A percentile compares a stretch with the other conserved stretches of the same genome.
These are phyloP conservation scores for Phlebiopsis flavidoalba DNA, from an alignment of 768 basidiomycete species.

Conservation along the genomic window DNA sequence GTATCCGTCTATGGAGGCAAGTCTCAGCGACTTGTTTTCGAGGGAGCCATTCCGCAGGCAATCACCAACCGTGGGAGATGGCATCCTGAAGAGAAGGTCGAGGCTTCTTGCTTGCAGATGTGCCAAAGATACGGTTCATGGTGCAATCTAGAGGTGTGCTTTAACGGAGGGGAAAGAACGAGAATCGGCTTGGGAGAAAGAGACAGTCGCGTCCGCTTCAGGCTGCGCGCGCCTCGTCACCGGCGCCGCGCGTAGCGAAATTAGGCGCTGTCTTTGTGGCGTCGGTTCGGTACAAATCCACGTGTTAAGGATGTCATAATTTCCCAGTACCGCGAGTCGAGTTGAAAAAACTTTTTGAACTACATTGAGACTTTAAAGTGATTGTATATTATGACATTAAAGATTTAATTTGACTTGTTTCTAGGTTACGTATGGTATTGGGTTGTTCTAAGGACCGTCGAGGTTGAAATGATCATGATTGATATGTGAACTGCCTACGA, in stretches of 20 bases:
- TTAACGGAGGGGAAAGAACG: background rate
- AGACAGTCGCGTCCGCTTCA: no score
- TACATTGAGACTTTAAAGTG: background rate
- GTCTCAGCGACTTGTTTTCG: background rate
- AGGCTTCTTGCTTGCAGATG: constrained; percentile 72
- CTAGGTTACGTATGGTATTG: background rate
- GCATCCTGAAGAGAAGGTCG: constrained; percentile 88
- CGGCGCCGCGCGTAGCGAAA: background rate
- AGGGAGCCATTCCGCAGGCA: background rate
- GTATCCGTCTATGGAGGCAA: constrained; percentile 65
- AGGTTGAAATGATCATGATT: no score
- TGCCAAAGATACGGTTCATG: constrained; percentile 87
- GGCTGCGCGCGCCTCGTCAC: background rate
- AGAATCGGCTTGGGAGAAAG: background rate
- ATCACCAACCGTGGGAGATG: constrained; percentile 70
- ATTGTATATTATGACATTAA: background rate
- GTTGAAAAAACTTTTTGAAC: background rate
- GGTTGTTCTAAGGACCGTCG: no score
- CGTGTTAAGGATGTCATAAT: no score
- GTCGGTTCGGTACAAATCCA: background rate
- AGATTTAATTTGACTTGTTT: background rate
- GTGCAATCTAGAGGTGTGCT: background rate
- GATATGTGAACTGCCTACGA: no score
- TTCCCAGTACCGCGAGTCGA: background rate
- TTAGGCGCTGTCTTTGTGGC: background rate